A percentile compares a stretch with the other conserved stretches of the same genome.
Conservation (phyloP, 345 rosid species). For the Sapria himalayana region DNA sequence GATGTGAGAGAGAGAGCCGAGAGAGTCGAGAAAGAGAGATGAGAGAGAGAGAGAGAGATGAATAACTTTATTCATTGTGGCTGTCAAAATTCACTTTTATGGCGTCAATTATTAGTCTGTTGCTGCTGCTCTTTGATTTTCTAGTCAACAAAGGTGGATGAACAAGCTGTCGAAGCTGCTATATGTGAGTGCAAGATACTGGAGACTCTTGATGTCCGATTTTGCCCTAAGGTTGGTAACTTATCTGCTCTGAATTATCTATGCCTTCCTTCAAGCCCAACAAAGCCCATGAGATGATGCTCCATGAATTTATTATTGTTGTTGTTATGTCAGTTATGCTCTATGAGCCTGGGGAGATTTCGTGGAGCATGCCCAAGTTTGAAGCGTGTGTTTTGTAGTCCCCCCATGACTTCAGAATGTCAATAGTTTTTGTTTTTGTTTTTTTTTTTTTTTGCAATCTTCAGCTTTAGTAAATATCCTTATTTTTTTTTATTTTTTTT, state of each 20-base stretch:
- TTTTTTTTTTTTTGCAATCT: too few species aligned
- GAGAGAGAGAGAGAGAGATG: too few species aligned
- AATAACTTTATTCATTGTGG: neutral
- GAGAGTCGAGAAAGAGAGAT: too few species aligned
- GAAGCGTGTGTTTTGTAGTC: conserved; percentile 67
- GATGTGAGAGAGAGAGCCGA: too few species aligned
- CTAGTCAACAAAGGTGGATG: conserved; percentile 64
- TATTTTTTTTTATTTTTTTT: too few species aligned
- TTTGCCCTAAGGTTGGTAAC: conserved; percentile 59
- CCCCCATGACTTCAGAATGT: too few species aligned
- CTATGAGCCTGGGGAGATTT: conserved; percentile 47
- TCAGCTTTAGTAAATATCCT: too few species aligned
- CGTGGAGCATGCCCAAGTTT: conserved; percentile 51
- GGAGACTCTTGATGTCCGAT: conserved; percentile 90
- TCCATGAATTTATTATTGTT: neutral
- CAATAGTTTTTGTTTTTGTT: too few species aligned
- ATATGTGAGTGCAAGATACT: conserved; percentile 53
- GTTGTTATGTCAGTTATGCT: conserved; percentile 25
- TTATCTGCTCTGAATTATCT: neutral
- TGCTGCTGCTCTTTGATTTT: conserved; percentile 7
- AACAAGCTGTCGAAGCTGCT: conserved; percentile 54
- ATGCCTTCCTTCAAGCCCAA: neutral
- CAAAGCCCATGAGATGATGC: too few species aligned
- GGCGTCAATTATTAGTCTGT: neutral
- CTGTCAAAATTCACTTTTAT: neutral